Percentiles rank a stretch among this genome's conserved stretches.
Conservation (phyloP, 352 stramenopile species). For the Phytophthora multivora region DNA sequence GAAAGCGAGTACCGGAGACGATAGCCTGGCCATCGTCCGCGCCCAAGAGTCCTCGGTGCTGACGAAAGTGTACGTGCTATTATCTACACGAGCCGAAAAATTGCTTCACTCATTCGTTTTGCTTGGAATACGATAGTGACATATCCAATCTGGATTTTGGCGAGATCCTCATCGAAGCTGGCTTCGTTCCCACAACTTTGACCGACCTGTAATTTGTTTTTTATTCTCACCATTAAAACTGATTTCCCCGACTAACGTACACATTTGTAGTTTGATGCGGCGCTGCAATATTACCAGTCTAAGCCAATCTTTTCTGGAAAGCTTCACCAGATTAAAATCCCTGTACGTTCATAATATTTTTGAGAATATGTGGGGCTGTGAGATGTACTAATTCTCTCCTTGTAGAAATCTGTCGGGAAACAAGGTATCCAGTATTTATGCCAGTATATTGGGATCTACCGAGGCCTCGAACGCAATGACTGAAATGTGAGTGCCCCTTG, state of each 20-base stretch:
- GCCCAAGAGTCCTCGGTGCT: constrained; percentile 25
- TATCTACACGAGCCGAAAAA: not conserved
- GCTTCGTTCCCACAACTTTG: constrained; percentile 39
- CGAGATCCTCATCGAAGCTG: constrained; percentile 22
- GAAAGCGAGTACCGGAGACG: constrained; percentile 23
- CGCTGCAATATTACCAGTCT: constrained; percentile 40
- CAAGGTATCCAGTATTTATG: constrained; percentile 43
- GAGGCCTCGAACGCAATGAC: constrained; percentile 32
- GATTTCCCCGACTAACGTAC: not conserved
- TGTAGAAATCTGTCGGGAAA: constrained; percentile 38
- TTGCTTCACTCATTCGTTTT: not conserved
- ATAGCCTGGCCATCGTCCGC: constrained; percentile 26
- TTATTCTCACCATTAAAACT: not conserved
- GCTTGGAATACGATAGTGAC: constrained; percentile 23
- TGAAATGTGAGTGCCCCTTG: constrained; percentile 26
- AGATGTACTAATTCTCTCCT: not conserved
- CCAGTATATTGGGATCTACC: constrained; percentile 16
- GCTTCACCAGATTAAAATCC: constrained; percentile 26
- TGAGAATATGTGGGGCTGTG: no score
- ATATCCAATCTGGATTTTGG: constrained; percentile 43
- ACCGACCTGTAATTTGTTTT: constrained; percentile 30
- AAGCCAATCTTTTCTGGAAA: constrained; percentile 38
- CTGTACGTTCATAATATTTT: constrained; percentile 22
- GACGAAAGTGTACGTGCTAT: constrained; percentile 27
- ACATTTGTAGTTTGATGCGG: constrained; percentile 26